Percentiles rank a stretch among this genome's conserved stretches.
These are phyloP conservation scores for Xylaria telfairii DNA, from an alignment of 495 filamentous ascomycete species.

Conservation along the genomic window DNA sequence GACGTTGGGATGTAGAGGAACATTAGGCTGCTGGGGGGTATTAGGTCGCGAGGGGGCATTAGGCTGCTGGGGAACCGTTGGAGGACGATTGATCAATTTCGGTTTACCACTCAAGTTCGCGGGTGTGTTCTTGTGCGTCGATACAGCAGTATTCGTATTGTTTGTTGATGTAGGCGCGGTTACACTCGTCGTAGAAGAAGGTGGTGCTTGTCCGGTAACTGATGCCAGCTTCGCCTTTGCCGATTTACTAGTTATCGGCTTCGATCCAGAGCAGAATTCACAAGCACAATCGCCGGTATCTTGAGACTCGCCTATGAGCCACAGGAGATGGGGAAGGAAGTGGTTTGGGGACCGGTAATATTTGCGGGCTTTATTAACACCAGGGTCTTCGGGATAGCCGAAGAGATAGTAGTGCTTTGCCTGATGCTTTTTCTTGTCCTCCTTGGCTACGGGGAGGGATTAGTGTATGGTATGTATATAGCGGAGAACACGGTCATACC, in stretches of 20 bases:
- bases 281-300: slow-evolving; percentile 42
- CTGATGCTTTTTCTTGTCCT: slow-evolving; percentile 24
- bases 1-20: neutral
- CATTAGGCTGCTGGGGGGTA: neutral
- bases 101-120: neutral
- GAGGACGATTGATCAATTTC: neutral
- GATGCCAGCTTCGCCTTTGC: slow-evolving; percentile 3
- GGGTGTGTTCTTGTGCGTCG: neutral
- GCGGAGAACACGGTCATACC: neutral
- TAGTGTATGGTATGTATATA: neutral
- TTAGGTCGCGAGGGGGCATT: neutral
- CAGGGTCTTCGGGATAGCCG: slow-evolving; percentile 45
- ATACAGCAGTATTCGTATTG: neutral
- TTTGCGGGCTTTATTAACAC: slow-evolving; percentile 23
- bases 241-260: slow-evolving; percentile 23
- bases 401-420: slow-evolving; percentile 49
- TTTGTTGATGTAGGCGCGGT: neutral
- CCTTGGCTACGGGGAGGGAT: slow-evolving; percentile 9
- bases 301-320: slow-evolving; percentile 42
- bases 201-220: neutral
- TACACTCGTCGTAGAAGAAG: neutral
- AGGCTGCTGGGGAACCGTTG: neutral
- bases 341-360: slow-evolving; percentile 48
- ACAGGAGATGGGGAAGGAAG: slow-evolving; percentile 49
- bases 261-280: slow-evolving; percentile 27